These are phyloP conservation scores for Mycosphaerelloides madeirae DNA, from an alignment of 2,329 filamentous ascomycete genomes.

Conservation along the genomic window DNA sequence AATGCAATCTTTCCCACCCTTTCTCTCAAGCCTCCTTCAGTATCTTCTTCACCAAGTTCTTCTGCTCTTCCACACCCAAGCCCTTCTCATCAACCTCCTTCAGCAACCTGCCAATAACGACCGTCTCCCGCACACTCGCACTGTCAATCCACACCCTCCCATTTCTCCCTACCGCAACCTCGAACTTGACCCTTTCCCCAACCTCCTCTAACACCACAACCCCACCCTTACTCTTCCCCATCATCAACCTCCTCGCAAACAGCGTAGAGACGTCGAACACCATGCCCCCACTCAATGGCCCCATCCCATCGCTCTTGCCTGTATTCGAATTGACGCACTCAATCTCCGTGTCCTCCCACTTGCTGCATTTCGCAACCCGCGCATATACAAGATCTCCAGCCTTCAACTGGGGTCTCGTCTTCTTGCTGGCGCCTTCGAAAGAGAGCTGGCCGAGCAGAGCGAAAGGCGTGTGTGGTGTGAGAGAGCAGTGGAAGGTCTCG, in stretches of 20 bases:
- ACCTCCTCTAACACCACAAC: conserved; percentile 75
- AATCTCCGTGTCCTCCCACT: conserved; percentile 82
- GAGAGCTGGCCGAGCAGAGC: conserved; percentile 78
- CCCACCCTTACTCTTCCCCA: conserved; percentile 46
- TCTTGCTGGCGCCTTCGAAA: conserved; percentile 91
- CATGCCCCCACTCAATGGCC: conserved; percentile 80
- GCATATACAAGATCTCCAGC: conserved; percentile 82
- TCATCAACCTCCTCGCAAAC: conserved; percentile 74
- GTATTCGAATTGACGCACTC: conserved; percentile 84
- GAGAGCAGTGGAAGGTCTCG: conserved; percentile 74
- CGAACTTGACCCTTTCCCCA: conserved; percentile 78
- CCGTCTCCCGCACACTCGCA: conserved; percentile 64
- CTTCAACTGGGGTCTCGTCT: conserved; percentile 75
- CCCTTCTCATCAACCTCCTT: conserved; percentile 68
- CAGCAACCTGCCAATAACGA: conserved; percentile 74
- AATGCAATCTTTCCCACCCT: neutral
- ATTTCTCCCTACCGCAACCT: conserved; percentile 89
- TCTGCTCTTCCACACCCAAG: conserved; percentile 62
- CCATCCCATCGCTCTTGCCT: conserved; percentile 82
- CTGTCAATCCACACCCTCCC: conserved; percentile 89
- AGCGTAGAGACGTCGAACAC: conserved; percentile 73
- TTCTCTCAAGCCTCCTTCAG: conserved; percentile 50
- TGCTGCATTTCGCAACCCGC: conserved; percentile 70
- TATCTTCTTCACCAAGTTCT: conserved; percentile 62
- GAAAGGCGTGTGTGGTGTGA: conserved; percentile 59